Percentiles rank a stretch among this genome's conserved stretches.
phyloP scores from a whole-genome alignment of 2,329 filamentous ascomycete genomes.

The Cytospora mali region DNA sequence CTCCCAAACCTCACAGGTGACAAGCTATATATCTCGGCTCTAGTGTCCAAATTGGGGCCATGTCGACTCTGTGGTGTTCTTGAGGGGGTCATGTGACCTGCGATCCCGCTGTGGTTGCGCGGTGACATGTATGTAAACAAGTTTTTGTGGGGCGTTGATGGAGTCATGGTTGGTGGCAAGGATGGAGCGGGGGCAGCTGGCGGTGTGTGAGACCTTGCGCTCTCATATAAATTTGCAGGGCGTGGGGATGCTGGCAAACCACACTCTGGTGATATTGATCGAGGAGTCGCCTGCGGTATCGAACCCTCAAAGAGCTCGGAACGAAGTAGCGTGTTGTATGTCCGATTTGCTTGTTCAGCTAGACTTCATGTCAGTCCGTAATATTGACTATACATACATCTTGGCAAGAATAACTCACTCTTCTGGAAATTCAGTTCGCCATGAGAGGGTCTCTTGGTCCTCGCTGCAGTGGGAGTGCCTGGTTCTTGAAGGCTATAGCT shows the following conservation, averaged over 20 bases:
- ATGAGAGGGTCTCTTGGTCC: slow-evolving; percentile 79
- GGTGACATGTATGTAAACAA: slow-evolving; percentile 90
- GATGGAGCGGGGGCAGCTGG: slow-evolving; percentile 67
- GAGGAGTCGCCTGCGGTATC: slow-evolving; percentile 77
- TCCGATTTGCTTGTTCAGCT: slow-evolving; percentile 94
- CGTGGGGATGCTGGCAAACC: slow-evolving; percentile 52
- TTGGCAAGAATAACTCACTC: slow-evolving; percentile 57
- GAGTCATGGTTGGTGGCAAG: slow-evolving; percentile 77
- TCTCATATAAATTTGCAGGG: slow-evolving; percentile 61
- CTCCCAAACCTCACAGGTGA: slow-evolving; percentile 92
- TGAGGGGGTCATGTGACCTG: slow-evolving; percentile 84
- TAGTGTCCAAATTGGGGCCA: slow-evolving; percentile 84
- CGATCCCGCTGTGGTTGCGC: slow-evolving; percentile 66
- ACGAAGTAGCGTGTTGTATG: slow-evolving; percentile 83
- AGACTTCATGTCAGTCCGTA: slow-evolving; percentile 31
- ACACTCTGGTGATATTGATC: slow-evolving; percentile 63
- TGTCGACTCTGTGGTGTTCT: slow-evolving; percentile 87
- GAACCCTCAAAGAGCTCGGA: slow-evolving; percentile 91
- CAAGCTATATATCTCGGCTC: slow-evolving; percentile 91
- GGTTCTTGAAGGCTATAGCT: slow-evolving; percentile 94
- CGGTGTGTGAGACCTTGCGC: slow-evolving; percentile 78
- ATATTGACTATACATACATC: not conserved
- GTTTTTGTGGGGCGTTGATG: slow-evolving; percentile 96
- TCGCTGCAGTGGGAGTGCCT: slow-evolving; percentile 88
- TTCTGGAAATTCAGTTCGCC: slow-evolving; percentile 93